Conservation (phyloP, 2,329 filamentous ascomycete species). For the Ilyonectria sp. region DNA sequence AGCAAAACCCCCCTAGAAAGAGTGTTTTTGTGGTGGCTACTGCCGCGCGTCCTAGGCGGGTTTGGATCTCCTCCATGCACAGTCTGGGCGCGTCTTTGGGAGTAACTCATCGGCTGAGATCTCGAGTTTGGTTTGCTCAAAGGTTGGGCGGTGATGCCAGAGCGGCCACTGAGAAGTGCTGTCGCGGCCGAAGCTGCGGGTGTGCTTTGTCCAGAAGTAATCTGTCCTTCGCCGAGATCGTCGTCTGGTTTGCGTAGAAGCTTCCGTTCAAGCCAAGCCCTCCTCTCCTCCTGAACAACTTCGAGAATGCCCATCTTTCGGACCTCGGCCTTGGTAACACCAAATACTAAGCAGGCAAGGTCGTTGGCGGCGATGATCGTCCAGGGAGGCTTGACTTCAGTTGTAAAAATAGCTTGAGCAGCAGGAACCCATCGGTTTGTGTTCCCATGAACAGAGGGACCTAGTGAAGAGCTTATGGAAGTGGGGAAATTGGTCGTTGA, state of each 20-base stretch:
- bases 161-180: constrained; percentile 76
- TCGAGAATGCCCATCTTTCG: constrained; percentile 95
- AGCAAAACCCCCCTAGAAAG: constrained; percentile 91
- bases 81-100: constrained; percentile 73
- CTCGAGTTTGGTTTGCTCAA: constrained; percentile 84
- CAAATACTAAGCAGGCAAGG: constrained; percentile 96
- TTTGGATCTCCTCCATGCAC: constrained; percentile 71
- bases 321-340: constrained; percentile 97
- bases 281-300: constrained; percentile 92
- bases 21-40: constrained; percentile 76
- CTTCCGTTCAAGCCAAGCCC: constrained; percentile 91
- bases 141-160: constrained; percentile 88
- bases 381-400: constrained; percentile 91
- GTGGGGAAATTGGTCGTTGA: constrained; percentile 61
- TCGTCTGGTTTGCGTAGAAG: constrained; percentile 69
- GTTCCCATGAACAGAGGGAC: constrained; percentile 82
- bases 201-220: constrained; percentile 54
- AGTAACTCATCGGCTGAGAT: constrained; percentile 68
- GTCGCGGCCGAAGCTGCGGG: constrained; percentile 61
- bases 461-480: constrained; percentile 64
- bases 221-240: constrained; percentile 49
- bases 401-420: constrained; percentile 97
- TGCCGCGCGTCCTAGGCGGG: constrained; percentile 67
- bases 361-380: constrained; percentile 98
- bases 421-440: constrained; percentile 91